Evolutionary conservation across 1,284 basidiomycete genomes (phyloP), one percentile per base, ranked within the genome.

Genomic region (Mycena citricolor): DNA sequence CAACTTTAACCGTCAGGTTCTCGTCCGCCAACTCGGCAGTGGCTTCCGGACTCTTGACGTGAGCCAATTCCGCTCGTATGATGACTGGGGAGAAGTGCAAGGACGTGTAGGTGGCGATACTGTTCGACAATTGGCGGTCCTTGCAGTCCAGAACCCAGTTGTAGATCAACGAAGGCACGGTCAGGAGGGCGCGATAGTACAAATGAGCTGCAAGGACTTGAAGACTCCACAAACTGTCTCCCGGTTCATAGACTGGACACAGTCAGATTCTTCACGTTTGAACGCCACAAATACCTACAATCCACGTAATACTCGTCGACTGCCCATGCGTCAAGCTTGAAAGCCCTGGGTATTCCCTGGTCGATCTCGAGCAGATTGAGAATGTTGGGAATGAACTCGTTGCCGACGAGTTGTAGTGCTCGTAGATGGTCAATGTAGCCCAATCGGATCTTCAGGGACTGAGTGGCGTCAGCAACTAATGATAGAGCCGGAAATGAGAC

Each of bases 51-150:
- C 81, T 75, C 48, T 84, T 83, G 30, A 97, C 74, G 38, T 85
- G 83, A 2, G 79, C 73, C 13, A 99, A 75, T 61, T 98, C 94
- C 24, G 89, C 76, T 20, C 71, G 74, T 57, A 97, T 90, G 57
- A 99, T 82, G 30, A 91, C 80, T 0, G 94, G 93, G 1, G 94
- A 95, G 70, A 95, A 94, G 67, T 91, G 74, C n/a, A 79, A 75
- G 0, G 89, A 83, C 0, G 92, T 97, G 62, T 92, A 94, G 24
- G 76, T 70, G 2, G 83, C 75, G 47, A 99, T 77, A 3, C 84
- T 74, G 25, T 79, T 75, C 14, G 84, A 86, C 2, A 97, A 76
- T 59, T 94, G 90, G 13, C 89, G 83, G 62, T 98, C 94, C 58
- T 92, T 92, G 67, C 90, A 88, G 24, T 85, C 84, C 35, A 85